Percentiles rank a stretch among this genome's conserved stretches.
phyloP scores from a whole-genome alignment of 495 filamentous ascomycete species.

The Neurospora pannonica region DNA sequence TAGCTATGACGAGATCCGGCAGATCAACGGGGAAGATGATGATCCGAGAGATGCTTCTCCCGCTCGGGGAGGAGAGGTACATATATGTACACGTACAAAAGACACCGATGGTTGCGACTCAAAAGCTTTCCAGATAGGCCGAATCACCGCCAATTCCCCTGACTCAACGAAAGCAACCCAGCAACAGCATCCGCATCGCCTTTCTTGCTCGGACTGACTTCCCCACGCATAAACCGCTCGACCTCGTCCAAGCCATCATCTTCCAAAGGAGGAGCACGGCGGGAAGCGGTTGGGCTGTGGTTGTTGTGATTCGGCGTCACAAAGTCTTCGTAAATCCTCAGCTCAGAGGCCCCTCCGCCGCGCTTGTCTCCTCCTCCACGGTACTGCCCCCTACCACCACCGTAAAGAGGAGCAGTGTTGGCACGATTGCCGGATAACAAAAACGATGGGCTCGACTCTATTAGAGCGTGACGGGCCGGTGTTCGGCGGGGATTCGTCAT shows the following conservation, averaged over 20 bases:
- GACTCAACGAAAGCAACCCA: constrained; percentile 61
- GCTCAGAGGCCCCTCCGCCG: constrained; percentile 1
- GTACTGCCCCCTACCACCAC: not conserved
- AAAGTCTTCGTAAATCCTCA: constrained; percentile 35
- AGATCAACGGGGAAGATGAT: too few species aligned
- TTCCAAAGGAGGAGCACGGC: constrained; percentile 3
- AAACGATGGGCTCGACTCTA: constrained; percentile 16
- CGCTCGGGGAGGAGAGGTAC: too few species aligned
- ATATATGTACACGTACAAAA: too few species aligned
- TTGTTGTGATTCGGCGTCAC: not conserved
- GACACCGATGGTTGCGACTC: too few species aligned
- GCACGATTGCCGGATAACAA: constrained; percentile 17
- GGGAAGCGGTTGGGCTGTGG: not conserved
- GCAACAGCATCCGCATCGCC: constrained; percentile 71
- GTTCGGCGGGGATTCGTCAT: constrained; percentile 26
- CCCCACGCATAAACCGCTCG: constrained; percentile 56
- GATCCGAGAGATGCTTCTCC: too few species aligned
- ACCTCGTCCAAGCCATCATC: constrained; percentile 40
- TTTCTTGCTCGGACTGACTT: constrained; percentile 49
- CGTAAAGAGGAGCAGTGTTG: constrained; percentile 22
- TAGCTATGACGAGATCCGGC: too few species aligned
- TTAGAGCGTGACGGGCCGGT: constrained; percentile 17
- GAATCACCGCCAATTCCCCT: constrained; percentile 43
- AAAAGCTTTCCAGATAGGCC: too few species aligned
- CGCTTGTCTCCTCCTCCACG: not conserved